Evolutionary conservation across 768 basidiomycete genomes (phyloP), one percentile per base, ranked within the genome.

Genomic region (Sporobolomyces pararoseus): DNA sequence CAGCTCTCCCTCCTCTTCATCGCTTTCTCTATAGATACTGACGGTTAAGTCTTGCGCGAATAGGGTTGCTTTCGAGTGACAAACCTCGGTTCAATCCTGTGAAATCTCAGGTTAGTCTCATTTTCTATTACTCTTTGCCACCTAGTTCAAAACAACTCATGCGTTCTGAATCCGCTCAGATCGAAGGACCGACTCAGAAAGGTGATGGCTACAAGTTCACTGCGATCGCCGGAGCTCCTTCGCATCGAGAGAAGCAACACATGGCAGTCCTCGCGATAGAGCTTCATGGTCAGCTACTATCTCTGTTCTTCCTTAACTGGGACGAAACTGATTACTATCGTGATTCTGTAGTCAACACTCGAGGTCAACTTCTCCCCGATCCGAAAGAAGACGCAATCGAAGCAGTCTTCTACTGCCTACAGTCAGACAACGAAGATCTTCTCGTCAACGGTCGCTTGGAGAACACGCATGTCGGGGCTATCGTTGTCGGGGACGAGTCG

Each of bases 201-300:
- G 81, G 83, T 4, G 88, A 86, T 78, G 89, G 88, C 0, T 81
- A 87, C 77, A 86, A 86, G 71, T 83, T 84, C 32, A 84, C 86
- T 1, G 85, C 85, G 1, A 79, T 79, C 34, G 81, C 78, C 29
- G 46, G 68, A 2, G 67, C 71, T 2, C 34, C 59, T 2, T 19
- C 42, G 4, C 44, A 59, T 39, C 84, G 91, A 31, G 86, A 85
- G 77, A 85, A 83, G 64, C 86, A 88, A 71, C 83, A 84, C 72
- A 90, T 97, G 89, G 85, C 88, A 0, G 80, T 91, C 12, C 79
- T 97, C 46, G 86, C 89, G 2, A 77, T 97, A 50, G 96, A 99
- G 78, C 80, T 93, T 2, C 91, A 94, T 75, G 89, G 94, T 90
- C 65, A 65, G 86, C 39, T 42, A 23, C 34, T 39, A 60, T n/a